Evolutionary conservation across 1,139 yeast genomes (phyloP).

Genomic region (Pichia sp.): DNA sequence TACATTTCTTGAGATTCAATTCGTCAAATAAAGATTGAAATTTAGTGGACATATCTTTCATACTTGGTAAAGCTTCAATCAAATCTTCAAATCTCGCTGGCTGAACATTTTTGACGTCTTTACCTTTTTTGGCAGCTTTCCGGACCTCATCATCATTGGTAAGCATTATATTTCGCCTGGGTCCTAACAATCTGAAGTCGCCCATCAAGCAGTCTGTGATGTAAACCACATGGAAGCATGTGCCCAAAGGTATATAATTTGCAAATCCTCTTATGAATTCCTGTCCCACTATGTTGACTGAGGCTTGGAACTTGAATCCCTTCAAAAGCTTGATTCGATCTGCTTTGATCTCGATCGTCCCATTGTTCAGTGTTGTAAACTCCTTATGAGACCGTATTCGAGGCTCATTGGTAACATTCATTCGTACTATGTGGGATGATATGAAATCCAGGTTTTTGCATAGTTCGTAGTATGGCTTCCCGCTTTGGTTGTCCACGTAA

Average conservation of each 20-base stretch:
- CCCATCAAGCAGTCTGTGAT: slow-evolving; percentile 49
- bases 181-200: background rate
- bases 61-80: no score
- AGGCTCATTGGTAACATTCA: slow-evolving; percentile 32
- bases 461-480: slow-evolving; percentile 42
- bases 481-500: slow-evolving; percentile 44
- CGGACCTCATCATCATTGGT: no score
- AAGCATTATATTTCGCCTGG: no score
- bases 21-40: slow-evolving; percentile 5
- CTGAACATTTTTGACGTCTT: no score
- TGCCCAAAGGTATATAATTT: slow-evolving; percentile 37
- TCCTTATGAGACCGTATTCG: slow-evolving; percentile 23
- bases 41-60: no score
- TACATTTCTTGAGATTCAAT: slow-evolving; percentile 18
- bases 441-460: slow-evolving; percentile 65
- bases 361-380: slow-evolving; percentile 53
- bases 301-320: slow-evolving; percentile 48
- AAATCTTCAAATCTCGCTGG: no score
- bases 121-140: no score
- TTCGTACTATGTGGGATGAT: slow-evolving; percentile 56
- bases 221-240: slow-evolving; percentile 43
- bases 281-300: slow-evolving; percentile 37
- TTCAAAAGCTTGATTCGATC: slow-evolving; percentile 47
- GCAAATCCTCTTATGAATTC: slow-evolving; percentile 22
- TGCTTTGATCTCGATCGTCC: slow-evolving; percentile 51